A percentile compares a stretch with the other conserved stretches of the same genome.
phyloP scores from a whole-genome alignment of 164 flowering plant species.

The Buxus sempervirens region DNA sequence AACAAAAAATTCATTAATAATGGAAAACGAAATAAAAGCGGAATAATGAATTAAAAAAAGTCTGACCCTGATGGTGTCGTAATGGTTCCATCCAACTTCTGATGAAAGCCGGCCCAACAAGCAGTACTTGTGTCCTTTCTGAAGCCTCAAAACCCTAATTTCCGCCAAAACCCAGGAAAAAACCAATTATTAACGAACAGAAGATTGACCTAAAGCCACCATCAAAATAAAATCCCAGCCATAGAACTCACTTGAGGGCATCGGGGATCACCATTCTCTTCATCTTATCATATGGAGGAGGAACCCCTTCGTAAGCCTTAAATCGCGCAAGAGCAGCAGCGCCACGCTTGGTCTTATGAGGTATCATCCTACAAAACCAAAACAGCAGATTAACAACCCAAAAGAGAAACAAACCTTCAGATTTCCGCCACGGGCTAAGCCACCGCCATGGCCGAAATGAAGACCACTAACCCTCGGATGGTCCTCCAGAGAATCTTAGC shows the following conservation, averaged over 20 bases:
- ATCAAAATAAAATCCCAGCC: background rate
- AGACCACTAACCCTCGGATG: slow-evolving; percentile 57
- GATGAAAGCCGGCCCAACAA: slow-evolving; percentile 67
- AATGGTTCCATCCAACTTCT: slow-evolving; percentile 91
- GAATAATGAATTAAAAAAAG: background rate
- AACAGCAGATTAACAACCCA: too few species aligned
- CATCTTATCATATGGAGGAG: slow-evolving; percentile 77
- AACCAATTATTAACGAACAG: background rate
- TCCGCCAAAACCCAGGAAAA: background rate
- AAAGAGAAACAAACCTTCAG: background rate
- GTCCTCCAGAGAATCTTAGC: slow-evolving; percentile 91
- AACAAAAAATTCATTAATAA: background rate
- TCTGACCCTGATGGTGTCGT: slow-evolving; percentile 69
- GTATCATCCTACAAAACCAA: slow-evolving; percentile 62
- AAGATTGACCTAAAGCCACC: too few species aligned
- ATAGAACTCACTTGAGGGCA: slow-evolving; percentile 69
- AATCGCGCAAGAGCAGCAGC: slow-evolving; percentile 82
- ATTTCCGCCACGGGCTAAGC: background rate
- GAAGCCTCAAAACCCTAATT: slow-evolving; percentile 86
- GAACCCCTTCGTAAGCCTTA: slow-evolving; percentile 82
- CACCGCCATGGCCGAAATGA: too few species aligned
- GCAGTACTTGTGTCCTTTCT: slow-evolving; percentile 87
- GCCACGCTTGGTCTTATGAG: slow-evolving; percentile 90
- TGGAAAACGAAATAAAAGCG: too few species aligned
- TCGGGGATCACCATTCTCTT: slow-evolving; percentile 93